Evolutionary conservation across 257 asterid species (phyloP).

Genomic region (Solanum boliviense): DNA sequence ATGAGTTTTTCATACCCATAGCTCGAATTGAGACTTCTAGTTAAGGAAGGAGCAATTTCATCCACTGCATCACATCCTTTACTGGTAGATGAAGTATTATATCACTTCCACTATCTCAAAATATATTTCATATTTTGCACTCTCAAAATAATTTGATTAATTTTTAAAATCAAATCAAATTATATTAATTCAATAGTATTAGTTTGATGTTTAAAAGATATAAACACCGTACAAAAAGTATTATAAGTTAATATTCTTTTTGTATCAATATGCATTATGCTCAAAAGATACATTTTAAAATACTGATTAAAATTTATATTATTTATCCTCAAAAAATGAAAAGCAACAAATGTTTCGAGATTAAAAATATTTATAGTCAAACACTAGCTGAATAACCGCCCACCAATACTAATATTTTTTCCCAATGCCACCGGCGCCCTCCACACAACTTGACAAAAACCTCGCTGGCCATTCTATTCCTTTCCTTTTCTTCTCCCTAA

Average conservation of each 20-base stretch:
- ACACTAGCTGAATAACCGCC: accelerated
- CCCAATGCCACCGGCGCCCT: neutral
- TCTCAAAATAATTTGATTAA: neutral
- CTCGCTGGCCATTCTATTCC: neutral
- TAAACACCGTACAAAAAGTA: neutral
- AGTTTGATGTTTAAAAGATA: neutral
- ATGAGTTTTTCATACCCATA: accelerated
- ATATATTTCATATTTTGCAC: neutral
- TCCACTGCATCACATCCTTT: accelerated
- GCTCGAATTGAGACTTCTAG: accelerated
- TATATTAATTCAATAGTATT: neutral
- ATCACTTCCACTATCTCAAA: neutral
- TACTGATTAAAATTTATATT: neutral
- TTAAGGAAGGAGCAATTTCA: accelerated
- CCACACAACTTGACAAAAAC: neutral
- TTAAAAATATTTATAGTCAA: accelerated
- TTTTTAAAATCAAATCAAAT: neutral
- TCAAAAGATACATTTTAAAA: neutral
- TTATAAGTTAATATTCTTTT: neutral
- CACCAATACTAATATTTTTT: neutral
- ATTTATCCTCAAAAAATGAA: neutral
- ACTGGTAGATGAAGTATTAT: neutral
- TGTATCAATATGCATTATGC: neutral
- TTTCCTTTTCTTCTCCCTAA: neutral
- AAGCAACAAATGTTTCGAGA: accelerated